phyloP scores from a whole-genome alignment of 2,329 filamentous ascomycete species.

The Epichloe scottii region DNA sequence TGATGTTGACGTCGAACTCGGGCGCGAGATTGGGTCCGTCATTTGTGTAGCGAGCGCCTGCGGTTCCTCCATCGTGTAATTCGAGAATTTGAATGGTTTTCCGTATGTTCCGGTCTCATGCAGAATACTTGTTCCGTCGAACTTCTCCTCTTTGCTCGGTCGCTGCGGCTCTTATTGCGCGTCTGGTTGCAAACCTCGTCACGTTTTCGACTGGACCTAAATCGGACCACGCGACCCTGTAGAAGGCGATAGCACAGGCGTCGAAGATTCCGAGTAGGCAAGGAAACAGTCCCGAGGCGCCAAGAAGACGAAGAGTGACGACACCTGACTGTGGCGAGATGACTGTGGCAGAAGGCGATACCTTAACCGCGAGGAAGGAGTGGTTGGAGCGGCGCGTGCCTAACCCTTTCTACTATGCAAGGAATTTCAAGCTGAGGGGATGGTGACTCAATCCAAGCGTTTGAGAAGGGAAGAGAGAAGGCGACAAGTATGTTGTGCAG shows the following conservation, averaged over 20 bases:
- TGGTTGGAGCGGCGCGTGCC: not conserved
- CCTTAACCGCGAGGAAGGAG: not conserved
- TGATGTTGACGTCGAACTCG: constrained; percentile 35
- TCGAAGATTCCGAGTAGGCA: no score
- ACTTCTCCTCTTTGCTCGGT: not conserved
- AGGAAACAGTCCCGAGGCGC: not conserved
- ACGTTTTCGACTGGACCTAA: not conserved
- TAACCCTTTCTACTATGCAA: no score
- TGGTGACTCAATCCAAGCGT: not conserved
- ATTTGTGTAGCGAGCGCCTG: constrained; percentile 26
- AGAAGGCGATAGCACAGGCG: not conserved
- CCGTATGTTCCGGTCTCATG: not conserved
- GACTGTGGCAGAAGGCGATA: not conserved
- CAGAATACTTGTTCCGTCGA: not conserved
- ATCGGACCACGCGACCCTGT: not conserved
- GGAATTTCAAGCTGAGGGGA: not conserved
- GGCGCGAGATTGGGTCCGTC: constrained; percentile 36
- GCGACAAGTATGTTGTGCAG: no score
- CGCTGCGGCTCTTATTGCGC: not conserved
- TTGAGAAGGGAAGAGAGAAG: not conserved
- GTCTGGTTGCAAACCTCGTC: not conserved
- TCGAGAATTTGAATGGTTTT: not conserved
- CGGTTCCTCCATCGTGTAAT: constrained; percentile 33
- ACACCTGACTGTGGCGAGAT: not conserved
- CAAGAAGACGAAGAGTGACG: not conserved